Percentiles rank a stretch among this genome's conserved stretches.
Evolutionary conservation across 768 basidiomycete species (phyloP).

Genomic region (Austroboletus festivus): DNA sequence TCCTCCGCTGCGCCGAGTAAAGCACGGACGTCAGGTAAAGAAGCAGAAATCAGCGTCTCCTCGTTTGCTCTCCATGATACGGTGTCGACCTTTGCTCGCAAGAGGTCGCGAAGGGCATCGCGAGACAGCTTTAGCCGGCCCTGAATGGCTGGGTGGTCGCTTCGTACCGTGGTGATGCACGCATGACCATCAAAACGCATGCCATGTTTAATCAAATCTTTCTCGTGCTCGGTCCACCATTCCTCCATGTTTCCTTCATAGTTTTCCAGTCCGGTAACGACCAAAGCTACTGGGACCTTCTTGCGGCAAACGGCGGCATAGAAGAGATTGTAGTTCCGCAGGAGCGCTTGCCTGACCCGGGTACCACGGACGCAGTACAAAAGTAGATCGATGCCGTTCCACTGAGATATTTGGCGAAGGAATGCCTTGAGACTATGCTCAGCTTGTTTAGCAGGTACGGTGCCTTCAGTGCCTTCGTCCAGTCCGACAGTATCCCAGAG

Average conservation of each 20-base stretch:
- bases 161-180: slow-evolving; percentile 38
- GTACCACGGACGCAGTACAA: slow-evolving; percentile 36
- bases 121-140: slow-evolving; percentile 17
- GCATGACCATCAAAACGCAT: slow-evolving; percentile 39
- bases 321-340: slow-evolving; percentile 31
- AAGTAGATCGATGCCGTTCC: slow-evolving; percentile 30
- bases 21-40: slow-evolving; percentile 20
- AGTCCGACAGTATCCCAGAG: slow-evolving; percentile 35
- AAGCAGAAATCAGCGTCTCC: slow-evolving; percentile 13
- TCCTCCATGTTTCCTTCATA: slow-evolving; percentile 32
- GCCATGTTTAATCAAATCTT: slow-evolving; percentile 26
- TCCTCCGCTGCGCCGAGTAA: slow-evolving; percentile 13
- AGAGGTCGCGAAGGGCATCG: slow-evolving; percentile 18
- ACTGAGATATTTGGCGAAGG: slow-evolving; percentile 29
- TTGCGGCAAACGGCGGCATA: slow-evolving; percentile 29
- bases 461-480: slow-evolving; percentile 30
- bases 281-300: slow-evolving; percentile 30
- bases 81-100: slow-evolving; percentile 7
- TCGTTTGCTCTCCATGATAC: slow-evolving; percentile 24
- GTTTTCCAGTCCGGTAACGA: slow-evolving; percentile 37
- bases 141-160: slow-evolving; percentile 25
- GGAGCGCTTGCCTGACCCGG: slow-evolving; percentile 24
- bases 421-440: slow-evolving; percentile 30
- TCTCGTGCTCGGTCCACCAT: slow-evolving; percentile 40
- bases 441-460: slow-evolving; percentile 23